Evolutionary conservation across 306 rosid species (phyloP).

Genomic region (Cucumis sativus): Cucumber_9930_V3 NC_026659.2:25198001-25198500

Average conservation of each 20-base stretch:
- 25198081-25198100: not conserved
- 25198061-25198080: not conserved
- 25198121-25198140: not conserved
- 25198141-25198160: not conserved
- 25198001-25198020: not conserved
- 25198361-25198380: not conserved
- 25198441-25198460: not conserved
- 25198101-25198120: not conserved
- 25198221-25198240: not conserved
- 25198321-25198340: not conserved
- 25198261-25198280: not conserved
- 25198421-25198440: not conserved
- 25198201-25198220: not conserved
- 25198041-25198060: not conserved
- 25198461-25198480: not conserved
- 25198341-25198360: not conserved
- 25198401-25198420: not conserved
- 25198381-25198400: not conserved
- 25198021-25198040: not conserved
- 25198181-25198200: not conserved
- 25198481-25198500: not conserved
- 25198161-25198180: not conserved
- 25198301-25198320: not conserved
- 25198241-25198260: not conserved
- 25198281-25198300: not conserved